Evolutionary conservation across 257 asterid genomes (phyloP).

Genomic region (Solanum okadae): DNA sequence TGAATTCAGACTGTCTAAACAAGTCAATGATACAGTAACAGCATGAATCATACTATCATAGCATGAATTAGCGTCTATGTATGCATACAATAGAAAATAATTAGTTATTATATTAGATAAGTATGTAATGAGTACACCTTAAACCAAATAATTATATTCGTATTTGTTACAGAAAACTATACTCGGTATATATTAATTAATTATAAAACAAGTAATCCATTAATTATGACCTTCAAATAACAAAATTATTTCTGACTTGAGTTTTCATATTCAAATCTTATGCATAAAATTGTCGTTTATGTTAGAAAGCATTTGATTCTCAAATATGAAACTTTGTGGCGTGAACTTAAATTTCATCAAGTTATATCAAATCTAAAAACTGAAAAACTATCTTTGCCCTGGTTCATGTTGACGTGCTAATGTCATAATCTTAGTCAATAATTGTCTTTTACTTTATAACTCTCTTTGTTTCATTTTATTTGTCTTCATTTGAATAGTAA

Average conservation of each 20-base stretch:
- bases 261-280: not conserved
- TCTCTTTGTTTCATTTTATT: too few species aligned
- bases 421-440: not conserved
- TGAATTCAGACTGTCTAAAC: not conserved
- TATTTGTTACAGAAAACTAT: not conserved
- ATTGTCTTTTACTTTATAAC: too few species aligned
- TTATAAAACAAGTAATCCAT: too few species aligned
- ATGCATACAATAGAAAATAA: not conserved
- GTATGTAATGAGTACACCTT: not conserved
- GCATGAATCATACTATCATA: not conserved
- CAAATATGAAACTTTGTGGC: too few species aligned
- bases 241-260: too few species aligned
- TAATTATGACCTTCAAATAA: too few species aligned
- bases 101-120: too few species aligned
- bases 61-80: too few species aligned
- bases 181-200: not conserved
- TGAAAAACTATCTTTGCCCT: not conserved
- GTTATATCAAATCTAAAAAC: not conserved
- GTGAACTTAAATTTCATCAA: too few species aligned
- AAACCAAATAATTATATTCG: not conserved
- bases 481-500: too few species aligned
- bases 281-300: not conserved
- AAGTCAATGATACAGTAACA: not conserved
- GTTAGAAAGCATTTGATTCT: too few species aligned
- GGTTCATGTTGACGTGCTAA: not conserved